These are phyloP conservation scores for Penicillium fuscoglaucum DNA, from an alignment of 2,329 filamentous ascomycete species.

Conservation along the genomic window DNA sequence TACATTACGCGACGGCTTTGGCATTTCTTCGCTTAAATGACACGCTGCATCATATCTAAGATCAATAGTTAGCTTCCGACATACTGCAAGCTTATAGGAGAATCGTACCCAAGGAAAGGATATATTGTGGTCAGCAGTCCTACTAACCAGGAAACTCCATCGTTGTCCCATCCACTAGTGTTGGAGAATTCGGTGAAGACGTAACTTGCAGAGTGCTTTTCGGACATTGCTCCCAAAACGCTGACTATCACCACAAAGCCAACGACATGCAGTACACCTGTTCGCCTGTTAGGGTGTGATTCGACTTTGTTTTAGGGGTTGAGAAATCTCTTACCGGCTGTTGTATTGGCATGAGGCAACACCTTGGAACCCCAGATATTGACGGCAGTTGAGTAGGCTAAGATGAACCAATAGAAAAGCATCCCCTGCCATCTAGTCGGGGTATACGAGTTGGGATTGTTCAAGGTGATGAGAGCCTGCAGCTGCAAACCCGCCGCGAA, in stretches of 20 bases:
- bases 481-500: constrained; percentile 49
- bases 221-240: constrained; percentile 19
- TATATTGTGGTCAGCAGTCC: constrained; percentile 22
- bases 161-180: constrained; percentile 22
- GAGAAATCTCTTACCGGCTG: constrained; percentile 13
- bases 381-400: constrained; percentile 33
- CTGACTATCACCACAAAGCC: constrained; percentile 17
- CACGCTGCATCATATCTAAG: constrained; percentile 43
- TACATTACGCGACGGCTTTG: constrained; percentile 30
- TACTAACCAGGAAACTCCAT: constrained; percentile 23
- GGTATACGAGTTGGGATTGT: constrained; percentile 39
- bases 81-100: too few species aligned
- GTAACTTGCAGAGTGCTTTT: constrained; percentile 18
- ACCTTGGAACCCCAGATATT: constrained; percentile 45
- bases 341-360: constrained; percentile 26
- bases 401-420: constrained; percentile 47
- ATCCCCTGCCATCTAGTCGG: constrained; percentile 44
- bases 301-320: too few species aligned
- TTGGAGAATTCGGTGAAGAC: constrained; percentile 23
- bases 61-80: background rate
- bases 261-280: constrained; percentile 20
- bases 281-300: background rate
- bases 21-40: constrained; percentile 42
- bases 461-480: constrained; percentile 48
- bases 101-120: constrained; percentile 20